These are phyloP conservation scores for Diaporthe capsici DNA, from an alignment of 2,329 filamentous ascomycete genomes.

Conservation along the genomic window DNA sequence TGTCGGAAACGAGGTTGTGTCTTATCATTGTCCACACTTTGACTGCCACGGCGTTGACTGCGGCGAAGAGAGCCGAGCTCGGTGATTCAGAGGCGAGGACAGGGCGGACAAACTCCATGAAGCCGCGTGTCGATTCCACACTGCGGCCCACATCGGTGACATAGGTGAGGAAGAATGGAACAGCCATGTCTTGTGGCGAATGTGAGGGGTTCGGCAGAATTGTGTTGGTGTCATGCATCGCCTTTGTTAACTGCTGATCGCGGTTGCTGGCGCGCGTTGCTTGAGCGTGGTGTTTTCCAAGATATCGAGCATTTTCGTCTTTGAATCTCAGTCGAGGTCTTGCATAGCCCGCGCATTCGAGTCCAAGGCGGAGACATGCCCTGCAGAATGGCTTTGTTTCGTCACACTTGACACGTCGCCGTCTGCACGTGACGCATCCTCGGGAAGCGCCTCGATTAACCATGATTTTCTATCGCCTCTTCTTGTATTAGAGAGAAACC, in stretches of 20 bases:
- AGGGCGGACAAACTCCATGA: conserved; percentile 12
- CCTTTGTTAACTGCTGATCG: too few relatives aligned
- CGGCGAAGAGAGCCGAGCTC: background rate
- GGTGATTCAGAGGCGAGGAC: background rate
- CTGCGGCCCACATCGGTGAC: background rate
- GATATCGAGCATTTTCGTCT: background rate
- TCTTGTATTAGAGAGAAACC: background rate
- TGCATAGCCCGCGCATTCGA: conserved; percentile 1
- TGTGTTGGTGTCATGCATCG: background rate
- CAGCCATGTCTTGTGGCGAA: background rate
- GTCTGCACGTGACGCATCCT: conserved; percentile 11
- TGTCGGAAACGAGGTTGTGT: background rate
- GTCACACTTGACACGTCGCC: conserved; percentile 14
- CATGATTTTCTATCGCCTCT: background rate
- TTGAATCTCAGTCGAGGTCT: background rate
- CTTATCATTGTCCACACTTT: conserved; percentile 8
- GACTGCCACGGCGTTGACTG: conserved; percentile 4
- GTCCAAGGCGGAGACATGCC: conserved; percentile 6
- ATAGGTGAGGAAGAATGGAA: conserved; percentile 12
- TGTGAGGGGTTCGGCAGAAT: background rate
- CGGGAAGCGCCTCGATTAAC: conserved; percentile 5
- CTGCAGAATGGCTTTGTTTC: conserved; percentile 5
- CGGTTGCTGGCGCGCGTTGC: background rate
- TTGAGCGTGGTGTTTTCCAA: background rate
- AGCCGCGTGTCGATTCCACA: conserved; percentile 5